Evolutionary conservation across 1,284 basidiomycete genomes (phyloP).

Genomic region (Hypsizygus ulmarius): DNA sequence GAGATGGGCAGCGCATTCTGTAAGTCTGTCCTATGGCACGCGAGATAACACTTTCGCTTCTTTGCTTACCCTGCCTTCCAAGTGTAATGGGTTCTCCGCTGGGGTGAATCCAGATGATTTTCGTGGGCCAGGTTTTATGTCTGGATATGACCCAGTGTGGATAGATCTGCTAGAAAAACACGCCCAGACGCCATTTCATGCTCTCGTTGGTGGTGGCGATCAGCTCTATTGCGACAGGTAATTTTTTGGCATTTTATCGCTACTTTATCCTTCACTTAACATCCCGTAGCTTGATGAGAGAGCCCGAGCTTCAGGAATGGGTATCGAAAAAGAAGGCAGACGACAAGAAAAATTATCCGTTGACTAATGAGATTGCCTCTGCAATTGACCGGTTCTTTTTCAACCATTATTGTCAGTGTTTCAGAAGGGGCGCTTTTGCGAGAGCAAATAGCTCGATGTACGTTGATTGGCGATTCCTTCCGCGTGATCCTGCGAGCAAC

Average conservation of each 20-base stretch:
- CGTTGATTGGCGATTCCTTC: conserved; percentile 25
- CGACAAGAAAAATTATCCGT: conserved; percentile 57
- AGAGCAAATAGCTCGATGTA: conserved; percentile 92
- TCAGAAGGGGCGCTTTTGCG: conserved; percentile 89
- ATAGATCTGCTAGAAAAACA: conserved; percentile 86
- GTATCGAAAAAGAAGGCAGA: conserved; percentile 63
- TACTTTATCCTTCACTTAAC: background rate
- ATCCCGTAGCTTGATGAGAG: conserved; percentile 57
- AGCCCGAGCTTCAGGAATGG: conserved; percentile 84
- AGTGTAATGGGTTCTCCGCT: conserved; percentile 83
- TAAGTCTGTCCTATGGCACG: conserved; percentile 32
- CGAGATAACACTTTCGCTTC: conserved; percentile 3
- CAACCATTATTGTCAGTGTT: conserved; percentile 87
- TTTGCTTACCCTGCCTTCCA: conserved; percentile 6
- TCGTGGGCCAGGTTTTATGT: conserved; percentile 68
- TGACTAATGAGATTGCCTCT: conserved; percentile 72
- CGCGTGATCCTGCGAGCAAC: background rate
- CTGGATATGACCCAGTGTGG: conserved; percentile 91
- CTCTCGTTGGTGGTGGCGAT: conserved; percentile 81
- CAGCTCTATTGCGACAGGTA: conserved; percentile 80
- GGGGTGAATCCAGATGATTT: conserved; percentile 81
- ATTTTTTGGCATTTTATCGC: conserved; percentile 20
- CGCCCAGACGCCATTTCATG: conserved; percentile 79
- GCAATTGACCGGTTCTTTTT: conserved; percentile 90
- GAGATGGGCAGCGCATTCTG: conserved; percentile 87